phyloP scores from a whole-genome alignment of 345 rosid genomes.

The Salix suchowensis region DNA sequence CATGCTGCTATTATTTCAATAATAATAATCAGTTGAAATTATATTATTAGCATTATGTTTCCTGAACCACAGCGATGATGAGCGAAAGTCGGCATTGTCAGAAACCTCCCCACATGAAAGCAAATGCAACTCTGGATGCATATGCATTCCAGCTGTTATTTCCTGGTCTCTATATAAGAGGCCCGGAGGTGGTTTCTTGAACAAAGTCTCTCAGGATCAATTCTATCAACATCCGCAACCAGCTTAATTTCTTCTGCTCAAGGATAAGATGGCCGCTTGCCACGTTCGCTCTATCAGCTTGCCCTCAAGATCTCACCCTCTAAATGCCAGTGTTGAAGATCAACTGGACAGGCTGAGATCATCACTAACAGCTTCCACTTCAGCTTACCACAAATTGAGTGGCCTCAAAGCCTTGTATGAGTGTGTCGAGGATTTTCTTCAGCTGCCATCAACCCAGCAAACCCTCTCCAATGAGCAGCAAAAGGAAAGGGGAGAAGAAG shows the following conservation, averaged over 20 bases:
- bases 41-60: neutral
- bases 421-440: slow-evolving; percentile 3
- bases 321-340: slow-evolving; percentile 8
- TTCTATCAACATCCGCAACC: neutral
- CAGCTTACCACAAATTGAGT: neutral
- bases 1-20: neutral
- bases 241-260: neutral
- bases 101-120: neutral
- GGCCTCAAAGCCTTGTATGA: slow-evolving; percentile 5
- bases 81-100: neutral
- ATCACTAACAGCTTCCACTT: slow-evolving; percentile 15
- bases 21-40: neutral
- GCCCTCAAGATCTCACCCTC: slow-evolving; percentile 31
- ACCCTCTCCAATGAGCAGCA: neutral
- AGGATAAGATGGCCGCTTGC: slow-evolving; percentile 10
- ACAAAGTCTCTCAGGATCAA: neutral
- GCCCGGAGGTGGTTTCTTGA: neutral
- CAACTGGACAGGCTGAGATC: slow-evolving; percentile 19
- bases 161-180: neutral
- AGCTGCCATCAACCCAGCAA: neutral
- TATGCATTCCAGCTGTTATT: neutral
- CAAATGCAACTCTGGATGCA: neutral
- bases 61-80: neutral
- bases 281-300: slow-evolving; percentile 30
- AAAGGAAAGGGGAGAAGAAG: neutral